Evolutionary conservation across 192 early-diverging fungal species (phyloP).

Genomic region (Backusella tuberculispora): DNA sequence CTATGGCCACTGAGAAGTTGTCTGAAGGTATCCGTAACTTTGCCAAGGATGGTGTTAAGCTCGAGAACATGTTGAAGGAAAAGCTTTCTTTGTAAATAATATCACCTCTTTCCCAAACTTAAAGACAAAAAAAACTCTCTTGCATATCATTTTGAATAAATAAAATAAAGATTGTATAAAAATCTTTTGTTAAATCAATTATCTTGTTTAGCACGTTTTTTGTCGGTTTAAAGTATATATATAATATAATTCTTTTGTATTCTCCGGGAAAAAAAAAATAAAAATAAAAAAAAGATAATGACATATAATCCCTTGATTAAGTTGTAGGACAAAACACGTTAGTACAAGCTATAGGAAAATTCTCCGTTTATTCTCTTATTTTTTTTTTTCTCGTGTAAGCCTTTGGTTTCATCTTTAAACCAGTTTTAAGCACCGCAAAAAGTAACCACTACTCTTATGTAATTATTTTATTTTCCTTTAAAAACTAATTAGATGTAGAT

Average conservation of each 20-base stretch:
- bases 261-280: background rate
- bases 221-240: background rate
- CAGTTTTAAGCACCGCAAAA: background rate
- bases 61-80: conserved; percentile 66
- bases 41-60: conserved; percentile 84
- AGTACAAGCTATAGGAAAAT: background rate
- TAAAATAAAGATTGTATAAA: background rate
- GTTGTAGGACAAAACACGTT: background rate
- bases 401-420: background rate
- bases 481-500: background rate
- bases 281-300: background rate
- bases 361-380: background rate
- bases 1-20: conserved; percentile 98
- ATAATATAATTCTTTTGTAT: background rate
- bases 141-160: conserved; percentile 5
- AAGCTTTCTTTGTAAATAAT: conserved; percentile 48
- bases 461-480: background rate
- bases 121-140: background rate
- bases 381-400: background rate
- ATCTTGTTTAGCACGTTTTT: background rate
- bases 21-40: conserved; percentile 99
- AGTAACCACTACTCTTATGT: background rate
- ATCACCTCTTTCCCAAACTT: background rate
- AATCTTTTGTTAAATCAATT: background rate
- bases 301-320: background rate